These are phyloP conservation scores for Sungouiella blattae DNA, from an alignment of 805 yeast species.

Conservation along the genomic window DNA sequence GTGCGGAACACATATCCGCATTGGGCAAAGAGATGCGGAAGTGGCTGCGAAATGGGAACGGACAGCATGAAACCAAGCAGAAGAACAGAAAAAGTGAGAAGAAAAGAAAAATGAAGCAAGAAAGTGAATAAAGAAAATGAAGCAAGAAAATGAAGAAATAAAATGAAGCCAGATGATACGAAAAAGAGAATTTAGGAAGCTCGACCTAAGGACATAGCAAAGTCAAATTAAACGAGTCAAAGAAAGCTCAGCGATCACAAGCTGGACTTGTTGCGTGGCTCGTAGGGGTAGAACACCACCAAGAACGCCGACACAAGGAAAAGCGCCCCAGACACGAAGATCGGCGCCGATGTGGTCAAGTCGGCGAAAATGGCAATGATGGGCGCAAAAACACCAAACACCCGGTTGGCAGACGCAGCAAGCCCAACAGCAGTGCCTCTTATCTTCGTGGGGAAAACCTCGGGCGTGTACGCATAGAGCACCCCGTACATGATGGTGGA, in stretches of 20 bases:
- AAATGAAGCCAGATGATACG: too few species aligned
- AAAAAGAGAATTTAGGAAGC: too few species aligned
- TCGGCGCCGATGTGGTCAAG: conserved; percentile 54
- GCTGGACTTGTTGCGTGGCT: conserved; percentile 32
- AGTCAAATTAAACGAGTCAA: too few species aligned
- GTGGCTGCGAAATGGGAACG: too few species aligned
- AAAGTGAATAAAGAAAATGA: too few species aligned
- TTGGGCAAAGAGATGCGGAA: not conserved
- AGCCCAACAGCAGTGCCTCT: conserved; percentile 60
- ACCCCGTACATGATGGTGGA: conserved; percentile 53
- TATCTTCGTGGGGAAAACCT: conserved; percentile 48
- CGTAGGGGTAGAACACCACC: conserved; percentile 45
- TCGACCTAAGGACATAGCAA: too few species aligned
- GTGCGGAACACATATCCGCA: not conserved
- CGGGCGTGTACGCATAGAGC: conserved; percentile 65
- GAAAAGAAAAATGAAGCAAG: too few species aligned
- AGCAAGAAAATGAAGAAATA: too few species aligned
- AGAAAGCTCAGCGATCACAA: too few species aligned
- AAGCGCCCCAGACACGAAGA: conserved; percentile 58
- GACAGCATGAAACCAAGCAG: too few species aligned
- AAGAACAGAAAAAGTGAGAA: too few species aligned
- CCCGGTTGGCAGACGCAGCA: conserved; percentile 51
- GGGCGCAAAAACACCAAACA: conserved; percentile 56
- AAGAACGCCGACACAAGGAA: conserved; percentile 44
- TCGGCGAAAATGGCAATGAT: conserved; percentile 54